Evolutionary conservation across 306 rosid genomes (phyloP), one percentile per base, ranked within the genome.

Genomic region (Gleditsia sinensis): DNA sequence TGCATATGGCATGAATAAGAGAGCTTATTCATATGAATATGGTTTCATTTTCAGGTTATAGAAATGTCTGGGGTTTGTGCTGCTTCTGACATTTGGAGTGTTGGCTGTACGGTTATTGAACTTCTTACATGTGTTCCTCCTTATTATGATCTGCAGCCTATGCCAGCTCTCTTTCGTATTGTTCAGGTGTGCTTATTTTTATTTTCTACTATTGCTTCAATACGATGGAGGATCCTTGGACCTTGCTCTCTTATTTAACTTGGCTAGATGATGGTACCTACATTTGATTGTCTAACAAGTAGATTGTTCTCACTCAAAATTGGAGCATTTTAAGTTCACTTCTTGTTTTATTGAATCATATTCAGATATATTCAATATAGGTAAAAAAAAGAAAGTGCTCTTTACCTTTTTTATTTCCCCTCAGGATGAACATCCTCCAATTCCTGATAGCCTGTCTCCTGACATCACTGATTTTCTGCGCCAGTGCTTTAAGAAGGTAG

Each of bases 21-120:
- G 71, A 11, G 12, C 66, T 65, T 24, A 45, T 27, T 27, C 33
- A 56, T 81, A 83, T 77, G 64, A 57, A 67, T 69, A 67, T 65
- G 43, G 45, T 76, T 36, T 76, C 66, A 40, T 75, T 86, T 85
- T 67, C 91, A 94, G 99, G 99, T 94, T 72, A 94, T 94, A 77
- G 99, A 94, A 83, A 94, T 94, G 99, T 88, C 99, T 0, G 99
- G 99, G 75, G 99, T 94, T 71, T 94, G 99, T 76, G 99, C 99
- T 70, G 99, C 99, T 88, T 94, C 99, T 36, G 99, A 94, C 84
- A 92, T 94, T 81, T 94, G 99, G 99, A 94, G 99, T 80, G 99
- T 94, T 72, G 99, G 99, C 63, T 94, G 99, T 82, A 94, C 99
- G 2, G 99, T 94, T 71, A 94, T 94, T 73, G 99, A 94, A 81